These are phyloP conservation scores for Heliamphora pulchella DNA, from an alignment of 179 eudicot genomes.

Conservation along the genomic window DNA sequence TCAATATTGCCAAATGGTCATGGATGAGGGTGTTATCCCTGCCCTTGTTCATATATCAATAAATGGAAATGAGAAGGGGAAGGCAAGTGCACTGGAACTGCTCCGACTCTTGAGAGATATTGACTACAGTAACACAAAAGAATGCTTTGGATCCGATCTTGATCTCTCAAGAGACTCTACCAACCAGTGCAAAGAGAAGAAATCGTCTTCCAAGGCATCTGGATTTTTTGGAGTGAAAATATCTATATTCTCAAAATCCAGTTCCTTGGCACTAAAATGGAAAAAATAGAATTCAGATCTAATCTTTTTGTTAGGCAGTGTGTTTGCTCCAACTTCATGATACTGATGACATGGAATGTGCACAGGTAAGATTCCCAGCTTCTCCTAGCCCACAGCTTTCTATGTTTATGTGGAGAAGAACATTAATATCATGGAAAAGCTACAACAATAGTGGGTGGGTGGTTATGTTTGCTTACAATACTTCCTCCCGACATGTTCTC, in stretches of 20 bases:
- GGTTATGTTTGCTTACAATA: conserved; percentile 3
- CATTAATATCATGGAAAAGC: neutral
- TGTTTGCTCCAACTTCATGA: neutral
- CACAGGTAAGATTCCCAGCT: conserved; percentile 1
- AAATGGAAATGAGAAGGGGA: conserved; percentile 62
- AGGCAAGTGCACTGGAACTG: conserved; percentile 50
- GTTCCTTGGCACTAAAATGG: neutral
- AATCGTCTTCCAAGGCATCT: conserved; percentile 19
- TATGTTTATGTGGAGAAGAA: conserved; percentile 2
- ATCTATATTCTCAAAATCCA: conserved; percentile 24
- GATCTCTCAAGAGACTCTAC: conserved; percentile 11
- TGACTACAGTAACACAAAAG: conserved; percentile 18
- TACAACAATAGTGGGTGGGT: neutral
- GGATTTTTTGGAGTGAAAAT: conserved; percentile 28
- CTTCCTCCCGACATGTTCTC: neutral
- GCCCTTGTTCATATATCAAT: conserved; percentile 30
- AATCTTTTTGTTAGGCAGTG: neutral
- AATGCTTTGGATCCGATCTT: conserved; percentile 14
- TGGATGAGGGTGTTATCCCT: conserved; percentile 69
- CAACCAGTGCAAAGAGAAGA: conserved; percentile 21
- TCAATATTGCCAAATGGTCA: conserved; percentile 47
- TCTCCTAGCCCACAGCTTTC: neutral
- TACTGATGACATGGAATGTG: neutral
- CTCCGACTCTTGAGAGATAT: conserved; percentile 44
- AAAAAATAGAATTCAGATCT: conserved; percentile 20